These are phyloP conservation scores for Kurtzmaniella quercitrusa DNA, from an alignment of 1,139 yeast species.

Conservation along the genomic window DNA sequence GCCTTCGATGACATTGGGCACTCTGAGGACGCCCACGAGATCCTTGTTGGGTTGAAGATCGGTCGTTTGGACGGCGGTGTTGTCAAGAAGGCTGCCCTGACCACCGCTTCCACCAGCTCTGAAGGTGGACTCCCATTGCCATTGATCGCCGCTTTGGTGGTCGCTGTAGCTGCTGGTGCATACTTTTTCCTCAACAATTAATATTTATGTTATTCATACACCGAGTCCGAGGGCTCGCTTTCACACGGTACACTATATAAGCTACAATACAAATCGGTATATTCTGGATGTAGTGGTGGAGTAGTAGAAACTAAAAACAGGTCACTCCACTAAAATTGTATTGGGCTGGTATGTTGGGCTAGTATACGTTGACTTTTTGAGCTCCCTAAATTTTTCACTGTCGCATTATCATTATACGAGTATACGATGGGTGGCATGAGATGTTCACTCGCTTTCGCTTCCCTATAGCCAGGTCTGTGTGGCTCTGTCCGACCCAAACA, in stretches of 20 bases:
- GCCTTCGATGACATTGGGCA: slow-evolving; percentile 97
- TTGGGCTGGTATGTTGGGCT: too few species aligned
- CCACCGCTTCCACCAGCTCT: slow-evolving; percentile 16
- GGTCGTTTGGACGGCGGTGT: slow-evolving; percentile 56
- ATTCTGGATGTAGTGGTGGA: neutral
- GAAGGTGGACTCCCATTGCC: slow-evolving; percentile 28
- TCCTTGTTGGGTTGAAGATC: slow-evolving; percentile 60
- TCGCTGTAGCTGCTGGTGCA: slow-evolving; percentile 54
- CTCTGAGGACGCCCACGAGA: slow-evolving; percentile 89
- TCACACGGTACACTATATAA: neutral
- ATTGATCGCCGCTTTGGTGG: slow-evolving; percentile 44
- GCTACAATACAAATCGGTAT: neutral
- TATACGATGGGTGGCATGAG: too few species aligned
- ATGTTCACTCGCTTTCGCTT: too few species aligned
- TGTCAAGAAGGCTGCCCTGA: slow-evolving; percentile 20
- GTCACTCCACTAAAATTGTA: too few species aligned
- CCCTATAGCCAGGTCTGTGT: too few species aligned
- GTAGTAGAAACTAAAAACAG: too few species aligned
- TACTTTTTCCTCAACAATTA: slow-evolving; percentile 35
- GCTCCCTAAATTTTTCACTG: too few species aligned
- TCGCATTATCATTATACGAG: too few species aligned
- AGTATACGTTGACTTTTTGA: too few species aligned
- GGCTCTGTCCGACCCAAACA: too few species aligned
- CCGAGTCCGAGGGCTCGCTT: neutral
- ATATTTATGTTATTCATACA: neutral